phyloP scores from a whole-genome alignment of 352 stramenopile species.

The Phytopythium mirpurense region DNA sequence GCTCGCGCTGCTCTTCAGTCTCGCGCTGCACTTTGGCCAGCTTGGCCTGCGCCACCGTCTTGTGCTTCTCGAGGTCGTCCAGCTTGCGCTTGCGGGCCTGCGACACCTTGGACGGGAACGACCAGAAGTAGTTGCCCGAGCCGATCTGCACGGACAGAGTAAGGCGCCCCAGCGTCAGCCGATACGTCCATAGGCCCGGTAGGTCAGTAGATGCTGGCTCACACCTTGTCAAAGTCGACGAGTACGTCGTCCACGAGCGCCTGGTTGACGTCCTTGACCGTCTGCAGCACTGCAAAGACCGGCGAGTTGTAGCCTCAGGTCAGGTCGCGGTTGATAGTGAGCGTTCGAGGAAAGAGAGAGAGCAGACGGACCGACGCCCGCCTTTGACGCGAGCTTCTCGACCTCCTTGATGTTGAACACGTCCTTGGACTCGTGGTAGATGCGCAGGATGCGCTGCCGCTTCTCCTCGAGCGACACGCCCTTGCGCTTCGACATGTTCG shows the following conservation, averaged over 20 bases:
- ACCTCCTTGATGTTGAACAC: constrained; percentile 86
- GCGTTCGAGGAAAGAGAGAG: background rate
- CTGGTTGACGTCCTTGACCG: constrained; percentile 87
- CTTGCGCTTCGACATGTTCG: constrained; percentile 64
- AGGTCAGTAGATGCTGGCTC: background rate
- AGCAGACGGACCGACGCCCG: constrained; percentile 52
- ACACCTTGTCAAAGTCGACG: constrained; percentile 79
- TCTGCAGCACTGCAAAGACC: constrained; percentile 63
- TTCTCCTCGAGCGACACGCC: constrained; percentile 85
- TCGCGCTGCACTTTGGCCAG: constrained; percentile 40
- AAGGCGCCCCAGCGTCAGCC: background rate
- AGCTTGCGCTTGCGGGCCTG: constrained; percentile 79
- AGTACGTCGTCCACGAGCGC: constrained; percentile 76
- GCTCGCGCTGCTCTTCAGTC: constrained; percentile 39
- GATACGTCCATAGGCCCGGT: background rate
- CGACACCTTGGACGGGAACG: constrained; percentile 78
- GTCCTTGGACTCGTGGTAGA: constrained; percentile 84
- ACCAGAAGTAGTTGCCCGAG: constrained; percentile 88
- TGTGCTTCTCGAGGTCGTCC: constrained; percentile 52
- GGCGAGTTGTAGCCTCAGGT: background rate
- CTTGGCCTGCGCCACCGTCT: constrained; percentile 28
- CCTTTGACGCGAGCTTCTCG: constrained; percentile 82
- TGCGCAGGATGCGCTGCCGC: constrained; percentile 74
- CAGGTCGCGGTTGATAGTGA: background rate
- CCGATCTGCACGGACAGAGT: constrained; percentile 77